phyloP scores from a whole-genome alignment of 176 grass and related monocot genomes.

The Luzula sylvatica region DNA sequence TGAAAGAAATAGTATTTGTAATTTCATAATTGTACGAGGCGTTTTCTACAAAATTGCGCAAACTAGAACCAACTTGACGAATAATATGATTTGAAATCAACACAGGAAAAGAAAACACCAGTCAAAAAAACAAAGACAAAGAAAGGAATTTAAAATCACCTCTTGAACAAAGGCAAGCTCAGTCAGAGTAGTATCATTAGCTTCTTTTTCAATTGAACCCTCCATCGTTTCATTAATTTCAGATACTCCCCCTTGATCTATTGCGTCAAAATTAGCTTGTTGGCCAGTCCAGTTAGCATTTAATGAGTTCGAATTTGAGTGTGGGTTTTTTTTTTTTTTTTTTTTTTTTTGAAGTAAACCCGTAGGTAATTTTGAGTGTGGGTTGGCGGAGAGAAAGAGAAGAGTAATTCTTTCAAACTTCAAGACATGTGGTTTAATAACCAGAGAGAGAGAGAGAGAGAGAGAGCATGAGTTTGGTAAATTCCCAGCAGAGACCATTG shows the following conservation, averaged over 20 bases:
- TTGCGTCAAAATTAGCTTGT: neutral
- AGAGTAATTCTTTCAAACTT: constrained; percentile 3
- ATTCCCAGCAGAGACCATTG: neutral
- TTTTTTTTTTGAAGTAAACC: too few relatives aligned
- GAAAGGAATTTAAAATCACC: neutral
- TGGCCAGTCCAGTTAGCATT: constrained; percentile 14
- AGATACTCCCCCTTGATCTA: neutral
- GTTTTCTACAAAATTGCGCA: neutral
- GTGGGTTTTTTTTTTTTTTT: too few relatives aligned
- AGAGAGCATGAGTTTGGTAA: neutral
- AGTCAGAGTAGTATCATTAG: neutral
- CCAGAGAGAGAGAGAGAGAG: neutral
- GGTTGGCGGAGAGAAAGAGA: constrained; percentile 47
- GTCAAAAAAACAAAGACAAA: neutral
- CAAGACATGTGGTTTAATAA: too few relatives aligned
- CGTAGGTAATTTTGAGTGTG: too few relatives aligned
- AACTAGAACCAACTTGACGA: neutral
- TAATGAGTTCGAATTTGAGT: neutral
- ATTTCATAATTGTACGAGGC: neutral
- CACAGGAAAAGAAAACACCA: neutral
- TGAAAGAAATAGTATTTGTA: neutral
- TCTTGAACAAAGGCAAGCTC: neutral
- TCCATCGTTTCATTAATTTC: constrained; percentile 15
- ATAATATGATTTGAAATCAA: neutral
- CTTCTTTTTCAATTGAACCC: neutral